Evolutionary conservation across 2,329 filamentous ascomycete genomes (phyloP).

Genomic region (Zymoseptoria passerinii): DNA sequence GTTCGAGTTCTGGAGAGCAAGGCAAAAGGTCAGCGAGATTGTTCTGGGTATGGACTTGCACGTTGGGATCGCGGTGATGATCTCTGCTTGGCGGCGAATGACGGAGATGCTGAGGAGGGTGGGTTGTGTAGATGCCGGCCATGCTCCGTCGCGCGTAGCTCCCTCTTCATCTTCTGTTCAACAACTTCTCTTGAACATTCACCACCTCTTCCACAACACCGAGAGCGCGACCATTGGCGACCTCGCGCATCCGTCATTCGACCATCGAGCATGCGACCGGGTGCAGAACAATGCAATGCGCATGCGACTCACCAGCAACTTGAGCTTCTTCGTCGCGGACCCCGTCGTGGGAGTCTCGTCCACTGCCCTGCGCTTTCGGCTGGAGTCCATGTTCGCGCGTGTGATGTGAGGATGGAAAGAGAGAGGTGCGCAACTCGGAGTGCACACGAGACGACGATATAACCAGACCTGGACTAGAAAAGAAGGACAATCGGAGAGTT

Average conservation of each 20-base stretch:
- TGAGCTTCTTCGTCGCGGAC: conserved; percentile 51
- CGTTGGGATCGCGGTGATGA: conserved; percentile 1
- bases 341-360: conserved; percentile 38
- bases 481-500: background rate
- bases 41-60: background rate
- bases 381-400: conserved; percentile 32
- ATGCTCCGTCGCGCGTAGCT: conserved; percentile 14
- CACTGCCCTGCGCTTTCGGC: conserved; percentile 50
- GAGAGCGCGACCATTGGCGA: background rate
- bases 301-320: conserved; percentile 47
- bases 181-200: background rate
- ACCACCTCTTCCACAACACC: conserved; percentile 2
- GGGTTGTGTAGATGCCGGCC: conserved; percentile 15
- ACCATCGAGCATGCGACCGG: background rate
- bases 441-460: background rate
- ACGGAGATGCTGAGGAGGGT: conserved; percentile 21
- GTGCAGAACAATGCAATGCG: conserved; percentile 1
- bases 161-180: conserved; percentile 12
- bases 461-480: background rate
- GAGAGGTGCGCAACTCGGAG: background rate
- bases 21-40: conserved; percentile 13
- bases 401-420: background rate
- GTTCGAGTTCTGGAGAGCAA: conserved; percentile 23
- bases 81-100: conserved; percentile 13
- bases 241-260: conserved; percentile 4